Evolutionary conservation across 352 stramenopile species (phyloP).

Genomic region (Phytophthora lateralis): DNA sequence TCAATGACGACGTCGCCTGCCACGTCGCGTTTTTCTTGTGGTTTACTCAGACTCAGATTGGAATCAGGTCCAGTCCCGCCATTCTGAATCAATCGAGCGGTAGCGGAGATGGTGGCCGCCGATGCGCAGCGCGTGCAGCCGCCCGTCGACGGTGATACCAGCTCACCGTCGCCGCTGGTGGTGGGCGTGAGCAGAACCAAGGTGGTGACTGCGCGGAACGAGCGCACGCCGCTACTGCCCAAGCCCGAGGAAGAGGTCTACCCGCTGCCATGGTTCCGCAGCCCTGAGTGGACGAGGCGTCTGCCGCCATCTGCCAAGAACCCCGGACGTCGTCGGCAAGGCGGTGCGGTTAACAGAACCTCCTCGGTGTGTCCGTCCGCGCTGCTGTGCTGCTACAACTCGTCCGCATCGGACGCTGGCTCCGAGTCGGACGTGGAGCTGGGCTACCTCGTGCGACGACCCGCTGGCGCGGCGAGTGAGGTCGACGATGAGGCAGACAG

Average conservation of each 20-base stretch:
- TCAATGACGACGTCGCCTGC: constrained; percentile 1
- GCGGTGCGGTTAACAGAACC: neutral
- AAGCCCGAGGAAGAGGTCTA: constrained; percentile 69
- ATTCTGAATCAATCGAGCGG: neutral
- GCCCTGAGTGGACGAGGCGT: constrained; percentile 56
- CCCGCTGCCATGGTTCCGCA: constrained; percentile 81
- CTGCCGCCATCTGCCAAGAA: constrained; percentile 21
- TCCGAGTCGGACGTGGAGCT: constrained; percentile 60
- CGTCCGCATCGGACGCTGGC: constrained; percentile 21
- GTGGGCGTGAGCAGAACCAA: constrained; percentile 22
- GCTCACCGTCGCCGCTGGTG: constrained; percentile 4
- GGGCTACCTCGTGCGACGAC: constrained; percentile 35
- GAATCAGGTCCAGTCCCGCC: neutral
- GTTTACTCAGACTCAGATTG: neutral
- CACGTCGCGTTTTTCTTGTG: constrained; percentile 1
- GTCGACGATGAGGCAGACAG: constrained; percentile 48
- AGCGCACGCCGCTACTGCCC: constrained; percentile 49
- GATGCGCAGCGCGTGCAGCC: constrained; percentile 19
- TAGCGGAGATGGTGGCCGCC: constrained; percentile 31
- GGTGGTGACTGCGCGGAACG: constrained; percentile 36
- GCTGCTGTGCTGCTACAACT: constrained; percentile 32
- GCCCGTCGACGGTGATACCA: neutral
- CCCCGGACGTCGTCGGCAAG: constrained; percentile 2
- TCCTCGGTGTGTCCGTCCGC: neutral
- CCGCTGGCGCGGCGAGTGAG: constrained; percentile 12